Conservation (phyloP, 2,329 filamentous ascomycete species). For the Esteya vermicola region DNA sequence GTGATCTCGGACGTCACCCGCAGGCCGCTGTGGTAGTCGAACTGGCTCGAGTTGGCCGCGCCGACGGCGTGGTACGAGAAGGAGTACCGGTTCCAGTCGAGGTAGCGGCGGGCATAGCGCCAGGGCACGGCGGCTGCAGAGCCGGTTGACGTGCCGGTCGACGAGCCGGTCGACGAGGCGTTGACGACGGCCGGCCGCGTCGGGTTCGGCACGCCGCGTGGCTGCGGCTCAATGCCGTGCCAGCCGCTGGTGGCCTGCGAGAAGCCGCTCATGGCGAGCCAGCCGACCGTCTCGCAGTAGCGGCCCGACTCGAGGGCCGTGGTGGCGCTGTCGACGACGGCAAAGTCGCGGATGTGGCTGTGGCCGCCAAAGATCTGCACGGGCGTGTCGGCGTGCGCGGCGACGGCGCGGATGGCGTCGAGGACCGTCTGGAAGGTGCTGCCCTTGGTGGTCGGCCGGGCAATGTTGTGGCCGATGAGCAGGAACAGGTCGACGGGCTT, state of each 20-base stretch:
- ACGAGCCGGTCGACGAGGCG: no score
- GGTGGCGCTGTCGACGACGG: slow-evolving; percentile 45
- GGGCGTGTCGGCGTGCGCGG: slow-evolving; percentile 38
- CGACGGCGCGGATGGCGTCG: slow-evolving; percentile 40
- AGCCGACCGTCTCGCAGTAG: slow-evolving; percentile 56
- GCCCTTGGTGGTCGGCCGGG: slow-evolving; percentile 26
- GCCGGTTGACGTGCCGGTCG: no score
- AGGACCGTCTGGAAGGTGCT: slow-evolving; percentile 33
- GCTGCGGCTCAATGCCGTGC: slow-evolving; percentile 20
- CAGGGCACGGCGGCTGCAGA: no score
- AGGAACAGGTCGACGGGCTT: slow-evolving; percentile 51
- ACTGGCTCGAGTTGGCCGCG: slow-evolving; percentile 6
- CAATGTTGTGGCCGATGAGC: slow-evolving; percentile 49
- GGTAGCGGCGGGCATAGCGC: slow-evolving; percentile 43
- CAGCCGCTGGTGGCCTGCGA: slow-evolving; percentile 27
- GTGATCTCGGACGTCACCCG: slow-evolving; percentile 17
- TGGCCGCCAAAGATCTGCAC: slow-evolving; percentile 54
- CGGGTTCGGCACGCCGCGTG: slow-evolving; percentile 22
- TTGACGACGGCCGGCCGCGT: slow-evolving; percentile 23
- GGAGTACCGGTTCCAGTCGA: slow-evolving; percentile 55
- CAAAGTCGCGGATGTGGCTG: slow-evolving; percentile 50
- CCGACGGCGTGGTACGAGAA: slow-evolving; percentile 48
- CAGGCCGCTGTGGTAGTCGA: slow-evolving; percentile 11
- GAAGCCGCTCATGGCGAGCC: slow-evolving; percentile 50
- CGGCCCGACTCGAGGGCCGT: slow-evolving; percentile 48